Evolutionary conservation across 163 green algal species (phyloP).

Genomic region (Prototheca wickerhamii): DNA sequence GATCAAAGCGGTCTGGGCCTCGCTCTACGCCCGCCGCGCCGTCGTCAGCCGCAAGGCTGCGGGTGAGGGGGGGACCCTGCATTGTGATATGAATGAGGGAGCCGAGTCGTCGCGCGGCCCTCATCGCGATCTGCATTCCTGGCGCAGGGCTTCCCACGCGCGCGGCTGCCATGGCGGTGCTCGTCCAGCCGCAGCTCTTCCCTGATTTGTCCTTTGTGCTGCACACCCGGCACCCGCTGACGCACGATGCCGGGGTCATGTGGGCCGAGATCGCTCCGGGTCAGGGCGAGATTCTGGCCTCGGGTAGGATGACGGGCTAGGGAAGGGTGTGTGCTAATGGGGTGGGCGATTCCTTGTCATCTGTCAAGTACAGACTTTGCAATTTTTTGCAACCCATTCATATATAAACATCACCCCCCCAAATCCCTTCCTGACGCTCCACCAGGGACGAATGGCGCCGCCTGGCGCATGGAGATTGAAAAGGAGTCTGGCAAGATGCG

Average conservation of each 20-base stretch:
- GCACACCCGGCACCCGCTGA: slow-evolving; percentile 78
- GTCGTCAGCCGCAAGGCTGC: slow-evolving; percentile 62
- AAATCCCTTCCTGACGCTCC: neutral
- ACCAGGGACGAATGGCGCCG: slow-evolving; percentile 58
- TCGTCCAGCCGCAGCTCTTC: slow-evolving; percentile 79
- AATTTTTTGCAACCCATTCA: no score
- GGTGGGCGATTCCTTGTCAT: no score
- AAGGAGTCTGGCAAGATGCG: slow-evolving; percentile 52
- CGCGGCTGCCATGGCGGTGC: slow-evolving; percentile 80
- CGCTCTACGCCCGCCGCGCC: slow-evolving; percentile 77
- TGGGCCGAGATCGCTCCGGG: slow-evolving; percentile 82
- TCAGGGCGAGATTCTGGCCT: slow-evolving; percentile 88
- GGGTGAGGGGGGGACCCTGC: slow-evolving; percentile 15
- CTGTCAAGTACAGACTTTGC: no score
- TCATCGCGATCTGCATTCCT: neutral
- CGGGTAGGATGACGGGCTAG: slow-evolving; percentile 33
- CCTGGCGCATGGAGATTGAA: slow-evolving; percentile 77
- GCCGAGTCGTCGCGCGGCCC: neutral
- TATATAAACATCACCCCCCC: no score
- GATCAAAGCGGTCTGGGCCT: slow-evolving; percentile 81
- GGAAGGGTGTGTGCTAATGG: no score
- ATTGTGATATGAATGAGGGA: no score
- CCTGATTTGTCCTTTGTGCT: slow-evolving; percentile 88
- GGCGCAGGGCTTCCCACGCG: slow-evolving; percentile 59
- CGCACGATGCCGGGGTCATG: slow-evolving; percentile 43